phyloP scores from a whole-genome alignment of 306 rosid genomes.

The Cyamopsis tetragonoloba region DNA sequence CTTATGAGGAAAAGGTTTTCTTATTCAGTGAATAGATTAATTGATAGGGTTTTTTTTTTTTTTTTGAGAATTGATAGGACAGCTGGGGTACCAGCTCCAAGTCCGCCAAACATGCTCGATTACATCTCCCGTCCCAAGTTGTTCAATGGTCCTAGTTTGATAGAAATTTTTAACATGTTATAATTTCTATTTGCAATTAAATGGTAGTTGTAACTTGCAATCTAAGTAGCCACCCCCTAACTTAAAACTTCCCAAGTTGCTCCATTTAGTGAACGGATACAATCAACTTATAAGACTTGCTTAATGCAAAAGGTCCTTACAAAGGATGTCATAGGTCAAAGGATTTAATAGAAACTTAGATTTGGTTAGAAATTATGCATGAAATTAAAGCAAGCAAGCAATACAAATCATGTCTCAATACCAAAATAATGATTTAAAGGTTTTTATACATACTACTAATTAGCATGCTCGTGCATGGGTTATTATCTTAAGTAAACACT shows the following conservation, averaged over 20 bases:
- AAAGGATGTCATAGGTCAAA: not conserved
- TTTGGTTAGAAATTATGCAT: not conserved
- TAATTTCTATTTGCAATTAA: not conserved
- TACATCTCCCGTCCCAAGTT: conserved; percentile 63
- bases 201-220: conserved; percentile 9
- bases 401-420: no score
- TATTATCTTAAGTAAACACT: no score
- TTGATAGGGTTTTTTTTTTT: no score
- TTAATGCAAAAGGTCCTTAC: not conserved
- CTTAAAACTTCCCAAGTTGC: not conserved
- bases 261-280: no score
- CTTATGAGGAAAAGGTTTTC: no score
- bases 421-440: no score
- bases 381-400: no score
- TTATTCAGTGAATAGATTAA: no score
- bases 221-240: not conserved
- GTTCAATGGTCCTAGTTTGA: conserved; percentile 43
- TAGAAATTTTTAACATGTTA: not conserved
- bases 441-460: no score
- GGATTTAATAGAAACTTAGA: not conserved
- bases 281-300: not conserved
- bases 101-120: conserved; percentile 88
- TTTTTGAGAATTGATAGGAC: no score
- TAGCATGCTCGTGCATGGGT: no score
- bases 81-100: conserved; percentile 75